Evolutionary conservation across 148 eudicot species (phyloP).

Genomic region (Nepenthes gracilis): DNA sequence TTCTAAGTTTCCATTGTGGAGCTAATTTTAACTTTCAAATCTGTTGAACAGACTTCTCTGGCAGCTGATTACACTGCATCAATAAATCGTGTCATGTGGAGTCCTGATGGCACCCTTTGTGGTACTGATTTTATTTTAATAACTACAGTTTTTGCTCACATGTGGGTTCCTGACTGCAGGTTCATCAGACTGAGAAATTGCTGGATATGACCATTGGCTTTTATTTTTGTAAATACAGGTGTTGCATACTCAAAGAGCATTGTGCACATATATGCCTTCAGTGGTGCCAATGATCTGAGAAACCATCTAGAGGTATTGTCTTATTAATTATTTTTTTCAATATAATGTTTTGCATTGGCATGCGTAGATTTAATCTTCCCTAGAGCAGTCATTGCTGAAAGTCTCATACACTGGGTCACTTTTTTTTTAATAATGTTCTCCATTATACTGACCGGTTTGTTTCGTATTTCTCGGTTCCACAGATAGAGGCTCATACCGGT

Average conservation of each 20-base stretch:
- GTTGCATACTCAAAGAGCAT: conserved; percentile 62
- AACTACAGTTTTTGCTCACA: too few species aligned
- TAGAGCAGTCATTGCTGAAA: too few species aligned
- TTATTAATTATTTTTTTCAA: not conserved
- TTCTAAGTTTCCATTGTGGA: not conserved
- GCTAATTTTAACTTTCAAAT: not conserved
- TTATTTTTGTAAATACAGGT: conserved; percentile 15
- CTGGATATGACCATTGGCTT: too few species aligned
- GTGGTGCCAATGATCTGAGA: conserved; percentile 32
- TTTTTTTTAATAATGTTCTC: not conserved
- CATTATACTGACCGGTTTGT: not conserved
- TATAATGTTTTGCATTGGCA: not conserved
- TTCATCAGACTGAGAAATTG: too few species aligned
- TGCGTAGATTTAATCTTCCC: too few species aligned
- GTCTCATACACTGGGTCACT: not conserved
- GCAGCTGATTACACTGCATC: conserved; percentile 41
- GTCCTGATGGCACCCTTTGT: conserved; percentile 53
- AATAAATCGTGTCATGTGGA: conserved; percentile 61
- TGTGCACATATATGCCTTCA: conserved; percentile 45
- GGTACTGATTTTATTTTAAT: conserved; percentile 22
- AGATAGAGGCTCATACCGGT: conserved; percentile 69
- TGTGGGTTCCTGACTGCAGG: too few species aligned
- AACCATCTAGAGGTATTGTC: conserved; percentile 49
- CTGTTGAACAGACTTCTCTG: conserved; percentile 35
- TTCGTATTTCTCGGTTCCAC: conserved; percentile 1